These are phyloP conservation scores for Salmacisia buchloeana DNA, from an alignment of 1,284 basidiomycete species.

Conservation along the genomic window DNA sequence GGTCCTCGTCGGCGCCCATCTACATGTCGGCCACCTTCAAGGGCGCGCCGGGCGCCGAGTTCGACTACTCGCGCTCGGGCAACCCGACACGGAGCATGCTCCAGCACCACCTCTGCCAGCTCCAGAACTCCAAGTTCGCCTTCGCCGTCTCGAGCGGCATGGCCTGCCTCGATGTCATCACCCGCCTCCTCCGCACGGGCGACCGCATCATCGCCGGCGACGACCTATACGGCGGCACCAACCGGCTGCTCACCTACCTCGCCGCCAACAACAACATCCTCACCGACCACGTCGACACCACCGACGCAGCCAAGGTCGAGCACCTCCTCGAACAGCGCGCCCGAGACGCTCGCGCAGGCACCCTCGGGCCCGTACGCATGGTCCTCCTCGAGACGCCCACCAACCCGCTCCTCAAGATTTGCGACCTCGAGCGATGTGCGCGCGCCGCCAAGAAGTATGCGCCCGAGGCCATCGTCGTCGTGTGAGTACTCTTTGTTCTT, in stretches of 20 bases:
- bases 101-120: conserved; percentile 46
- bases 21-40: conserved; percentile 99
- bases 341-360: conserved; percentile 27
- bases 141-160: conserved; percentile 93
- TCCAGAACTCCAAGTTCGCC: conserved; percentile 61
- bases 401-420: conserved; percentile 93
- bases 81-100: conserved; percentile 75
- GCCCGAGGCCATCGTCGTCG: conserved; percentile 45
- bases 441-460: conserved; percentile 39
- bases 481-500: conserved; percentile 10
- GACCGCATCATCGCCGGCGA: conserved; percentile 94
- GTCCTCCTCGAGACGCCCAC: conserved; percentile 95
- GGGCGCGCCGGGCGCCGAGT: conserved; percentile 76
- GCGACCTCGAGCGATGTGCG: conserved; percentile 64
- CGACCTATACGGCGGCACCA: conserved; percentile 96
- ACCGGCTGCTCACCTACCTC: conserved; percentile 88
- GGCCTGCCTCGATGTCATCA: conserved; percentile 93
- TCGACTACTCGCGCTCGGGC: conserved; percentile 86
- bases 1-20: conserved; percentile 87
- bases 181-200: conserved; percentile 86
- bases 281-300: conserved; percentile 92
- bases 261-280: conserved; percentile 78
- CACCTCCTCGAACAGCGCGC: conserved; percentile 32
- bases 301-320: conserved; percentile 58
- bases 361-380: conserved; percentile 59